Evolutionary conservation across 176 grass and related monocot genomes (phyloP).

Genomic region (Avena sativa): DNA sequence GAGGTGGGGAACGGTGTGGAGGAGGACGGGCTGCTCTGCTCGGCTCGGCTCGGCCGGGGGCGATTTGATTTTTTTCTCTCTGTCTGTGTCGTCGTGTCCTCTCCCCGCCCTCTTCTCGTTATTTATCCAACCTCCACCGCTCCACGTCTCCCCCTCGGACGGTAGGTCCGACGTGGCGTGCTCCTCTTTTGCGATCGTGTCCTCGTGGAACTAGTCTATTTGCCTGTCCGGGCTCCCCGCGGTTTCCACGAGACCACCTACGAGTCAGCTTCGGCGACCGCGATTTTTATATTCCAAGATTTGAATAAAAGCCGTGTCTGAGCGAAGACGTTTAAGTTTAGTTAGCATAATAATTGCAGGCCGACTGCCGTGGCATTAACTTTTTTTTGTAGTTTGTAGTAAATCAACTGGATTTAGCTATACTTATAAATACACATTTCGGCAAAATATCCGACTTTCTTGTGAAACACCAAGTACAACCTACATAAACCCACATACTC

Average conservation of each 20-base stretch:
- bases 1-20: neutral
- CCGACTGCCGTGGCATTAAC: no score
- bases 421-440: no score
- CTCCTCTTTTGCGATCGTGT: neutral
- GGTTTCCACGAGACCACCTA: neutral
- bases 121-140: constrained; percentile 40
- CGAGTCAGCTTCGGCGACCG: neutral
- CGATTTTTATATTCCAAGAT: neutral
- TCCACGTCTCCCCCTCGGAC: neutral
- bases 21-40: no score
- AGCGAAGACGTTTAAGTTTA: neutral
- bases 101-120: neutral
- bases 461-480: no score
- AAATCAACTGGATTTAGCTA: no score
- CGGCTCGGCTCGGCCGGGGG: no score
- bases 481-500: no score
- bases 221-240: neutral
- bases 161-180: constrained; percentile 2
- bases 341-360: no score
- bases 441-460: no score
- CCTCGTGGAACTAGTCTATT: neutral
- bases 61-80: neutral
- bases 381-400: no score
- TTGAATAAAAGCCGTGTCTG: neutral
- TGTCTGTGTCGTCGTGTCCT: neutral